Base-by-base conservation (phyloP, 2,329 filamentous ascomycete species). In the Leptodontidium sp. region DNA sequence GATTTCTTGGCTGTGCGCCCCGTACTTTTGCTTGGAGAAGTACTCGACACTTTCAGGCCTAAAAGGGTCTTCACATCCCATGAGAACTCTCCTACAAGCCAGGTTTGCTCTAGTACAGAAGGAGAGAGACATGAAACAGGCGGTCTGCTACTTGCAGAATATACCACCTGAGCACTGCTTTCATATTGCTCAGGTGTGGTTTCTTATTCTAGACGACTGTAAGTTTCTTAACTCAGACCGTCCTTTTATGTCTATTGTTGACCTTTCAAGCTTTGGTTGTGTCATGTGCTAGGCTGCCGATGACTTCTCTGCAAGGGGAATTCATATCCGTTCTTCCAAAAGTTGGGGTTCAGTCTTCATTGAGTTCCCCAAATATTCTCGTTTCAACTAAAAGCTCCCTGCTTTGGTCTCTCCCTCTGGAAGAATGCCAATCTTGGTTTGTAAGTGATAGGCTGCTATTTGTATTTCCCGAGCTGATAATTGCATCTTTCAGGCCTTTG, bases 121-220 rank as follows among this genome's bases (percentile, higher is more conserved):
- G 32, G 76, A 80, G 40, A 77, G 84, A 63, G 84, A 85, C 49
- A 81, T 84, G 81, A 75, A 80, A 32, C 84, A 85, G 70, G 84
- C 81, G 2, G 80, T 85, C 9, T 81, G 83, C 63, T 79, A 80
- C 64, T 74, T 80, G 15, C 77, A 77, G 1, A 77, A 78, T 50
- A 78, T 77, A 2, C 77, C 77, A 0, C 70, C 76, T 11, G 79
- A 77, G 1, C 73, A 80, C 21, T 85, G 83, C 64, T 85, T 84
- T 65, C 83, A 86, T 66, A 81, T 85, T 55, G 77, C 81, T 0
- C 84, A 86, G 70, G 66, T 84, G 11, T 86, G 84, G 84, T 82
- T 80, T 68, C 71, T 86, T 5, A 75, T 84, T 7, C 68, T 86
- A 1, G 81, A 81, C 50, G 81, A 84, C 55, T 79, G 83, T 84